Evolutionary conservation across 2,329 filamentous ascomycete genomes (phyloP), one percentile per base, ranked within the genome.

Genomic region (Neobulgaria alba): DNA sequence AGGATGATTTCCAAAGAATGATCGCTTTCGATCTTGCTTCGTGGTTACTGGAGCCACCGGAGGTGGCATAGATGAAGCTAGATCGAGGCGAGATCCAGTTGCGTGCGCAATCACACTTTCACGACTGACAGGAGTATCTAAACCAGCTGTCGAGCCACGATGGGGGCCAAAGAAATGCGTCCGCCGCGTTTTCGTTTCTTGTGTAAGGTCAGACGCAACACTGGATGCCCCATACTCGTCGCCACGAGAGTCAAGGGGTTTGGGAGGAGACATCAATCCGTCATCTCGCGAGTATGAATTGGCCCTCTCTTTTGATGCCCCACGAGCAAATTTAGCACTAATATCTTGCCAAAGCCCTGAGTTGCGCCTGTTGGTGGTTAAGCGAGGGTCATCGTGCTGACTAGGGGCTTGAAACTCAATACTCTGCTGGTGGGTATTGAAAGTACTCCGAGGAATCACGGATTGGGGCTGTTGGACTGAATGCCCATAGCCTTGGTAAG

Each of bases 311-410:
- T 55, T 47, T 14, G 52, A 59, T 14, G 50, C 44, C 4, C 34
- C 45, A 5, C 56, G 53, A 19, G 51, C 53, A 32, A 72, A 59
- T 39, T 65, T 65, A 38, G 63, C 66, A 3, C 70, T 67, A 38
- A 73, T 60, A 12, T 72, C 69, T 47, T 71, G 74, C 47, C 77
- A 69, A n/a, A 75, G 56, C 15, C 60, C 66, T 9, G 64, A 69
- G 41, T 62, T 65, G 10, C 56, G 48, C 34, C 48, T 51, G 9
- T 50, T 47, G 20, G 35, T 41, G 8, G 32, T 19, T 19, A 59
- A 60, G 15, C 62, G 60, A 19, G 62, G 61, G 2, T 57, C 57
- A 17, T 66, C 63, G 10, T 51, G 41, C 5, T 61, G 58, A 3
- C 61, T 60, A 7, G 61, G 54, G 10, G 62, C 47, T 7, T 64